Conservation (phyloP, 73 alveolate genomes). For the Symbiodinium natans region DNA sequence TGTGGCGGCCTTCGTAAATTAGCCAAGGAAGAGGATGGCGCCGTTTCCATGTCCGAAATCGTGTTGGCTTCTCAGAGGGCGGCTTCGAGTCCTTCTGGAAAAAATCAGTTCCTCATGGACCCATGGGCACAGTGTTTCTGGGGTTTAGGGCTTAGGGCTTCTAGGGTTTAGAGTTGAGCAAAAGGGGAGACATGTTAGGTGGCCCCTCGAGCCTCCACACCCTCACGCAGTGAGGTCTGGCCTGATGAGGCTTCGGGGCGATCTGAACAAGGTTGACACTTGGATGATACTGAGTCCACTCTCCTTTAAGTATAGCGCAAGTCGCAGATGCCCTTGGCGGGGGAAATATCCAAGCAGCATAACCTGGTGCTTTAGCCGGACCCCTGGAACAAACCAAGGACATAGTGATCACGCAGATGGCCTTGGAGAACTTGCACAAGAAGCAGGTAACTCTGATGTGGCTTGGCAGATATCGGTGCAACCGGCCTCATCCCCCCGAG, state of each 20-base stretch:
- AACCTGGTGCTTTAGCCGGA: no score
- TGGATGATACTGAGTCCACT: not conserved
- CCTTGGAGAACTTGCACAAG: constrained; percentile 59
- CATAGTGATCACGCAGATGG: constrained; percentile 90
- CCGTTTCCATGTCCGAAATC: constrained; percentile 57
- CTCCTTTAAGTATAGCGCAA: no score
- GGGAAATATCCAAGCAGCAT: no score
- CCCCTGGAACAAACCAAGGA: not conserved
- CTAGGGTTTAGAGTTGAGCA: no score
- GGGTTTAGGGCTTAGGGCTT: no score
- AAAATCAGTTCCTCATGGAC: no score
- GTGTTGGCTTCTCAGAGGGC: constrained; percentile 27
- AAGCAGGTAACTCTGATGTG: not conserved
- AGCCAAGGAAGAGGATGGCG: constrained; percentile 51
- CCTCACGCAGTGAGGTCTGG: constrained; percentile 89
- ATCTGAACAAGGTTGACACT: constrained; percentile 36
- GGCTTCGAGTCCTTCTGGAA: no score
- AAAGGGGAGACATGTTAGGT: no score
- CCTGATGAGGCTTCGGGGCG: constrained; percentile 82
- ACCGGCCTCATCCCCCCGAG: no score
- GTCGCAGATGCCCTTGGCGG: no score
- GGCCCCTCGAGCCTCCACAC: no score
- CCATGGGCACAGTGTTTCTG: no score
- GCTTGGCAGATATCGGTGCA: not conserved
- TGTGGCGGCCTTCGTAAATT: not conserved